Evolutionary conservation across 164 flowering plant species (phyloP).

Genomic region (Berberis vulgaris): DNA sequence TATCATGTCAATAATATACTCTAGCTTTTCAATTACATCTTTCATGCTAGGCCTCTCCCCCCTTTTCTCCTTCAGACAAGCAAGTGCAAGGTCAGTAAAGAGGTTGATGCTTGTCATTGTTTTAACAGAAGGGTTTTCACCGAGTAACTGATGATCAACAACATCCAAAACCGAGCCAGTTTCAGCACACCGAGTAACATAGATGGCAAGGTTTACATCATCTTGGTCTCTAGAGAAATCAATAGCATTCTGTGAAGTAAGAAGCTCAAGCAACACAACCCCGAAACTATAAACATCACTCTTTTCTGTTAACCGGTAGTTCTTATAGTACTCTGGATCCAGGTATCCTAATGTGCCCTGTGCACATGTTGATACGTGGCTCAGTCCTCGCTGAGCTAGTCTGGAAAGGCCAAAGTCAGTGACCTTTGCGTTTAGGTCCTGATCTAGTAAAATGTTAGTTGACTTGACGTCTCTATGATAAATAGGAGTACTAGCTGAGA

Average conservation of each 20-base stretch:
- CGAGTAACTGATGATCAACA: slow-evolving; percentile 32
- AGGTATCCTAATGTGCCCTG: slow-evolving; percentile 73
- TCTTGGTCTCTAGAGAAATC: slow-evolving; percentile 49
- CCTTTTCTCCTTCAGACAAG: slow-evolving; percentile 50
- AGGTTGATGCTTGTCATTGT: slow-evolving; percentile 19
- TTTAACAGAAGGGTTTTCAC: slow-evolving; percentile 14
- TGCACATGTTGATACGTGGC: slow-evolving; percentile 63
- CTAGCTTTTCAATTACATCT: slow-evolving; percentile 42
- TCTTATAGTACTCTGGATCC: slow-evolving; percentile 62
- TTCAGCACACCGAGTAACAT: slow-evolving; percentile 24
- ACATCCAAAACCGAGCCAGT: slow-evolving; percentile 33
- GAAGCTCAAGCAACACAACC: slow-evolving; percentile 58
- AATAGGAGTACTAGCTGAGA: slow-evolving; percentile 50
- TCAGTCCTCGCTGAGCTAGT: slow-evolving; percentile 47
- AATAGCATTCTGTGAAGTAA: slow-evolving; percentile 49
- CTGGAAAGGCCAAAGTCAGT: slow-evolving; percentile 65
- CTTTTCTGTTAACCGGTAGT: slow-evolving; percentile 56
- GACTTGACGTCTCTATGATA: slow-evolving; percentile 67
- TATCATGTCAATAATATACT: slow-evolving; percentile 21
- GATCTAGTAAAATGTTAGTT: slow-evolving; percentile 57
- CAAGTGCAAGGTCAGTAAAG: slow-evolving; percentile 40
- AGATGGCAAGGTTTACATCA: slow-evolving; percentile 41
- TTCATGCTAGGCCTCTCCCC: slow-evolving; percentile 60
- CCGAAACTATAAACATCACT: slow-evolving; percentile 78
- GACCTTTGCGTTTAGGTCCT: slow-evolving; percentile 47